Evolutionary conservation across 2,329 filamentous ascomycete species (phyloP).

Genomic region (Aspergillus transmontanensis): DNA sequence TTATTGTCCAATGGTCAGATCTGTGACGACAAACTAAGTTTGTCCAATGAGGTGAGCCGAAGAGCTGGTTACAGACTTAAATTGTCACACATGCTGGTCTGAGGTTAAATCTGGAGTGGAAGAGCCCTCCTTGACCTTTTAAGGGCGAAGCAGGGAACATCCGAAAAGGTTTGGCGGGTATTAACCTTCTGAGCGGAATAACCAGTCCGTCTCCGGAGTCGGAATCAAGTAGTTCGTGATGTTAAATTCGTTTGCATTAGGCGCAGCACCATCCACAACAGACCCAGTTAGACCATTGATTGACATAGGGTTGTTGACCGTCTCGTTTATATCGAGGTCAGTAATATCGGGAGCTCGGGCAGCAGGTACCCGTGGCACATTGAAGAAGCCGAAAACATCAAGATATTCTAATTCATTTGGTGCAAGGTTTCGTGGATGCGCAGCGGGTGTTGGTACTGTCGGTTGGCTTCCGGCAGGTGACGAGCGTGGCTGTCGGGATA

Average conservation of each 20-base stretch:
- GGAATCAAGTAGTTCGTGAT: slow-evolving; percentile 51
- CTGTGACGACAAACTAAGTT: background rate
- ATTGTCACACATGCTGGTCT: background rate
- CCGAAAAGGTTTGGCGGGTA: background rate
- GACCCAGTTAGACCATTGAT: slow-evolving; percentile 37
- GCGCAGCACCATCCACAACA: slow-evolving; percentile 23
- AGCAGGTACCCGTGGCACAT: slow-evolving; percentile 72
- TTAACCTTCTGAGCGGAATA: slow-evolving; percentile 36
- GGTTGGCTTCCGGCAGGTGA: slow-evolving; percentile 39
- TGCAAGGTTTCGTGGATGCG: slow-evolving; percentile 67
- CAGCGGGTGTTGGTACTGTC: slow-evolving; percentile 22
- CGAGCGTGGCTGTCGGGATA: slow-evolving; percentile 72
- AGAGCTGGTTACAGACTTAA: background rate
- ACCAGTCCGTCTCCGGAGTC: slow-evolving; percentile 51
- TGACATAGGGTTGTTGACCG: slow-evolving; percentile 38
- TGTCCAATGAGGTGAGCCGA: background rate
- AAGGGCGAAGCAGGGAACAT: background rate
- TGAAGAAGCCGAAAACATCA: slow-evolving; percentile 94
- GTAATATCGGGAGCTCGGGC: slow-evolving; percentile 31
- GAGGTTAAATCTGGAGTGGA: background rate
- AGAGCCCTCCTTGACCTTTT: background rate
- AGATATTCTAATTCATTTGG: slow-evolving; percentile 86
- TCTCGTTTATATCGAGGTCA: slow-evolving; percentile 28
- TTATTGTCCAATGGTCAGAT: background rate
- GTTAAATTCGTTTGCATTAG: slow-evolving; percentile 43